Evolutionary conservation across 1,139 yeast genomes (phyloP), one percentile per base, ranked within the genome.

Genomic region (Wickerhamomyces sp.): DNA sequence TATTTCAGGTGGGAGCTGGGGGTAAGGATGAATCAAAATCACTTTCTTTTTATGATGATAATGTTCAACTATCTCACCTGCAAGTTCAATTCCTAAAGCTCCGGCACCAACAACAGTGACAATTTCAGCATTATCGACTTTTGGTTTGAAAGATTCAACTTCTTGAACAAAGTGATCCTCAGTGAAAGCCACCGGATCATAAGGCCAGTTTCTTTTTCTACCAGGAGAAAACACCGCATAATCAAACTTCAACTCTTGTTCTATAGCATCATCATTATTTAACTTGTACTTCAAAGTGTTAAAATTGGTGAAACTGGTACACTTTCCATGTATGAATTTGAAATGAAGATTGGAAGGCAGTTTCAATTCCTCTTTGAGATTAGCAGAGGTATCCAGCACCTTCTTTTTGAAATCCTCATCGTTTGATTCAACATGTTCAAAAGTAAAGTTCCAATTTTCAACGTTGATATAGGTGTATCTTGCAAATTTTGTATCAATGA

Each of bases 141-240:
- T 42, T 5, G 33, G 36, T 23, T 62, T 32, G 14, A 53, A 41
- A 14, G 38, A 30, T 6, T 33, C 23, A 55, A 59, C 57, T 37
- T 61, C 65, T 14, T 41, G 34, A 6, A 46, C 33, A 32, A 49
- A 57, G 10, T 44, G 46, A 15, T 47, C 41, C 20, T 46, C 47
- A 4, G 55, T 51, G 10, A 34, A 31, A 3, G 55, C 67, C 15
- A 53, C 46, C 5, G 80, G 80, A 16, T 75, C 72, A 23, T 72
- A 66, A 11, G 80, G 81, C 75, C 76, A 73, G 28, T 57, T 54
- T 39, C 79, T 55, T 39, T 70, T 62, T 49, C 78, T 54, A 1
- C 81, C 81, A 3, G 72, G 55, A 4, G 78, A 75, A 41, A 66
- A 49, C 5, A 73, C 57, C 16, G 68, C 68, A 42, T 68, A 72